Evolutionary conservation across 345 rosid genomes (phyloP).

Genomic region (Eucalyptus erythrocorys): DNA sequence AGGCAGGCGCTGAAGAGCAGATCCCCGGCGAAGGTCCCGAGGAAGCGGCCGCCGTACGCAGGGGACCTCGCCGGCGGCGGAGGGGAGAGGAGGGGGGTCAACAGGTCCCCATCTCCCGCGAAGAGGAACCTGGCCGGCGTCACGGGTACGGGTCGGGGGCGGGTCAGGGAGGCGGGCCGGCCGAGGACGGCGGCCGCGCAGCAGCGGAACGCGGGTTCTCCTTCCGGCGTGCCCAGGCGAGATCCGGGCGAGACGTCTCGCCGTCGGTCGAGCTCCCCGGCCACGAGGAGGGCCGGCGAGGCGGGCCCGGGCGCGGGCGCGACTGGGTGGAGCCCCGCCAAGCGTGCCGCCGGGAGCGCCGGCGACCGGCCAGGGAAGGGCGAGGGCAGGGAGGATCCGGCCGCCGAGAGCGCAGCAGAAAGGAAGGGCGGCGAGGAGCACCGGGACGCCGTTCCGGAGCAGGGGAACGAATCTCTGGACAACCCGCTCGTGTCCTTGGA

Average conservation of each 20-base stretch:
- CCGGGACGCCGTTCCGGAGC: slow-evolving; percentile 8
- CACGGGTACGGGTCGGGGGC: not conserved
- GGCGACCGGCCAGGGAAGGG: not conserved
- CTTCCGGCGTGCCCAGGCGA: not conserved
- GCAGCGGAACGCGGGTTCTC: not conserved
- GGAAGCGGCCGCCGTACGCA: not conserved
- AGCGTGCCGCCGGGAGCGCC: slow-evolving; percentile 5
- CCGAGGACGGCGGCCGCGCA: not conserved
- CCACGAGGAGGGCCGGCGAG: not conserved
- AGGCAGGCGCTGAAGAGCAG: slow-evolving; percentile 5
- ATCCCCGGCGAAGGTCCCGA: slow-evolving; percentile 5
- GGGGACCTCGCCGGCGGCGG: not conserved
- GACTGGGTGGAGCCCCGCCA: slow-evolving; percentile 26
- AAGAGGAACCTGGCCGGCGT: not conserved
- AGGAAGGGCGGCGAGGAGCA: not conserved
- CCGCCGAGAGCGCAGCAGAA: not conserved
- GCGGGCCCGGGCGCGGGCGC: slow-evolving; percentile 22
- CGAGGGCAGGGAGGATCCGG: not conserved
- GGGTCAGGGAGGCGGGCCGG: slow-evolving; percentile 10
- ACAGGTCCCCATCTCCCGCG: not conserved
- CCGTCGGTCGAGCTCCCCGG: slow-evolving; percentile 17
- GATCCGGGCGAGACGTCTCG: slow-evolving; percentile 5
- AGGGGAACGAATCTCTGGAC: slow-evolving; percentile 30
- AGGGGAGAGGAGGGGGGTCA: not conserved
- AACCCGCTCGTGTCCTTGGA: slow-evolving; percentile 66